phyloP scores from a whole-genome alignment of 352 stramenopile genomes.

The Phytopythium cucurbitacearum region DNA sequence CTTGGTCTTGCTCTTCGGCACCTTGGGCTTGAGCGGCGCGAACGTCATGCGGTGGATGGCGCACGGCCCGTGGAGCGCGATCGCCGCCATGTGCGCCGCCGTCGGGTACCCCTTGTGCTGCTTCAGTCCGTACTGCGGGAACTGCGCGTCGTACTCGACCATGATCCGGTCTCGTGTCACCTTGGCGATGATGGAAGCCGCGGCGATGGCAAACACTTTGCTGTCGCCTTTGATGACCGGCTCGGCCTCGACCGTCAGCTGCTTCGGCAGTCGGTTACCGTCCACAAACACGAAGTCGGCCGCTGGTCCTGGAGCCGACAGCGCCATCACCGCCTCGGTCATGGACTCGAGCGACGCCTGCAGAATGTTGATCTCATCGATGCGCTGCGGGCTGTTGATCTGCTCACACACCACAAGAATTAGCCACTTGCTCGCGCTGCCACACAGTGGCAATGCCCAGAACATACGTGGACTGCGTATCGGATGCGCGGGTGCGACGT shows the following conservation, averaged over 20 bases:
- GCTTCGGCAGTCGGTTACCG: constrained; percentile 92
- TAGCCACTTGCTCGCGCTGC: neutral
- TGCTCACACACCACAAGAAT: neutral
- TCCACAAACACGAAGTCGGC: constrained; percentile 93
- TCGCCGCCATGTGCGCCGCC: constrained; percentile 85
- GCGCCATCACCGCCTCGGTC: constrained; percentile 78
- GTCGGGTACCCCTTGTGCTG: constrained; percentile 99
- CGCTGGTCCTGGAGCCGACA: constrained; percentile 19
- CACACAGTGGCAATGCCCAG: neutral
- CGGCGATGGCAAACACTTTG: constrained; percentile 95
- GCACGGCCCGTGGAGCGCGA: constrained; percentile 88
- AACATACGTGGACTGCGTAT: constrained; percentile 80
- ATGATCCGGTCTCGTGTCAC: constrained; percentile 98
- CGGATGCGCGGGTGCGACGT: constrained; percentile 66
- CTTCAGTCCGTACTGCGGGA: constrained; percentile 91
- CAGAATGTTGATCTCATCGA: constrained; percentile 99
- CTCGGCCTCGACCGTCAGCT: constrained; percentile 83
- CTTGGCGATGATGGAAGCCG: constrained; percentile 98
- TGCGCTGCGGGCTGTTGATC: constrained; percentile 69
- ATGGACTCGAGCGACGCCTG: constrained; percentile 97
- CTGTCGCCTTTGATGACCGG: constrained; percentile 94
- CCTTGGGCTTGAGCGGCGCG: constrained; percentile 90
- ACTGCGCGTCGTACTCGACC: constrained; percentile 90
- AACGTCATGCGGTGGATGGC: constrained; percentile 96
- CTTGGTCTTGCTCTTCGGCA: constrained; percentile 10